A percentile compares a stretch with the other conserved stretches of the same genome.
phyloP scores from a whole-genome alignment of 148 eudicot genomes.

The Vaccinium vitisidaea region DNA sequence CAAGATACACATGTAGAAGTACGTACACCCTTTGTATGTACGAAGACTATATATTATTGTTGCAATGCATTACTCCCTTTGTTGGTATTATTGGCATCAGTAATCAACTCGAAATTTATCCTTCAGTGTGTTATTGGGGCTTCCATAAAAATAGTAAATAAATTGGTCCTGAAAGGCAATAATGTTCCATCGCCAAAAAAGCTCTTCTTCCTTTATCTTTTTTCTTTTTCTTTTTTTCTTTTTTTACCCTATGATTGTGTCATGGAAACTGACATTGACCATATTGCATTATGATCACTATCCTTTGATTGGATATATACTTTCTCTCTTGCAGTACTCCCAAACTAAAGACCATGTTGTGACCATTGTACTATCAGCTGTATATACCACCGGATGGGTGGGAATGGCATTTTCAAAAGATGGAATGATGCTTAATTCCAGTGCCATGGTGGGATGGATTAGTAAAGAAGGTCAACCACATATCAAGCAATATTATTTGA shows the following conservation, averaged over 20 bases:
- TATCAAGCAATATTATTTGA: slow-evolving; percentile 62
- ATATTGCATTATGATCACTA: too few relatives aligned
- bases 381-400: slow-evolving; percentile 91
- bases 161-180: not conserved
- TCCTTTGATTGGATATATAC: not conserved
- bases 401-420: slow-evolving; percentile 86
- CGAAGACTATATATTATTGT: too few relatives aligned
- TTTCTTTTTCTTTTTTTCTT: not conserved
- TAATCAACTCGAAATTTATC: too few relatives aligned
- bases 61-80: too few relatives aligned
- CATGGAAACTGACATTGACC: not conserved
- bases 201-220: not conserved
- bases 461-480: slow-evolving; percentile 55
- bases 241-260: not conserved
- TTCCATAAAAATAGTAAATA: too few relatives aligned
- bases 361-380: slow-evolving; percentile 71
- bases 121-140: too few relatives aligned
- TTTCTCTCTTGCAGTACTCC: slow-evolving; percentile 54
- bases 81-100: too few relatives aligned
- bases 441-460: slow-evolving; percentile 96
- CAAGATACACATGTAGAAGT: too few relatives aligned
- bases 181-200: not conserved
- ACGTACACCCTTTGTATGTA: too few relatives aligned
- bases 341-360: slow-evolving; percentile 66
- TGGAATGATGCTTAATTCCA: slow-evolving; percentile 87